Evolutionary conservation across 306 rosid species (phyloP), one percentile per base, ranked within the genome.

Genomic region (Lathyrus tuberosus): DNA sequence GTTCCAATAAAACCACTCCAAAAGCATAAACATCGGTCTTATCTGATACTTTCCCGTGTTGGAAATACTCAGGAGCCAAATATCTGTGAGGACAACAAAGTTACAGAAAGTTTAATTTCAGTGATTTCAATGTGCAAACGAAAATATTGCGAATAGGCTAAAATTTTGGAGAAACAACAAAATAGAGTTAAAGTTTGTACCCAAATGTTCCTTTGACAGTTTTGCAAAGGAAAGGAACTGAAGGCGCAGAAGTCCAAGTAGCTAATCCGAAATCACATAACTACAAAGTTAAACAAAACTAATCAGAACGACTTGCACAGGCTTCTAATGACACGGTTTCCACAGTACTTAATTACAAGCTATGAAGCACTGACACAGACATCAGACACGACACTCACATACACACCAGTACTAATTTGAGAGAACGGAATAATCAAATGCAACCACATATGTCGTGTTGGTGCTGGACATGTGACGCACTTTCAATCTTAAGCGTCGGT

Each of bases 181-280:
- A 18, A 53, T 62, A 52, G 57, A 67, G 6, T 48, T 69, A 68
- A 67, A 68, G 67, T 20, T 72, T 37, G 52, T 88, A 94, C 98
- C 98, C 98, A 73, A 94, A 94, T 83, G 98, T 94, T 84, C 98
- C 98, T 79, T 94, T 90, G 70, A 92, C 96, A 33, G 98, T 92
- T 84, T 88, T 89, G 87, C 98, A 92, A 33, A 92, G 98, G 86
- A 92, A 90, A 74, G 98, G 98, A 49, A 87, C 79, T 4, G 97
- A 94, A 53, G 98, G 98, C 31, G 98, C 97, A 73, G 97, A 79
- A 79, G 98, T 90, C 98, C 98, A 94, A 14, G 98, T 88, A 28
- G 98, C 98, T 84, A 94, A 77, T 72, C 98, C 97, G 57, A 94
- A 94, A 84, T 94, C 98, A 70, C 98, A 88, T 30, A 92, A 76